These are phyloP conservation scores for Suillus bovinus DNA, from an alignment of 768 basidiomycete genomes.

Conservation along the genomic window DNA sequence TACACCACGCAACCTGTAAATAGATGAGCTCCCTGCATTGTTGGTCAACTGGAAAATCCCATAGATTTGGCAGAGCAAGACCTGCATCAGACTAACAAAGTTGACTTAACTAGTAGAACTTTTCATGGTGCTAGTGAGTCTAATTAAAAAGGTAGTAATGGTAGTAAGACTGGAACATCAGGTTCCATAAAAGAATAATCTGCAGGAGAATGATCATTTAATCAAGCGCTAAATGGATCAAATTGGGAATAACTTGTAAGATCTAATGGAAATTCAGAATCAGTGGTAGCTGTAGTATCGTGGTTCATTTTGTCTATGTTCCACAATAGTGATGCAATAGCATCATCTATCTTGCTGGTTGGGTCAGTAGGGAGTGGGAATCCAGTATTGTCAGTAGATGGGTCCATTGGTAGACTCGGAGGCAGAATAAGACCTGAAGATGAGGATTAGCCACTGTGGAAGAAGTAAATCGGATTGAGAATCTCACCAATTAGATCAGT, in stretches of 20 bases:
- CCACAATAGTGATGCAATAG: background rate
- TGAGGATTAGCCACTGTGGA: no score
- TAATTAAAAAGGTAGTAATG: background rate
- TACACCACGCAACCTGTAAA: constrained; percentile 97
- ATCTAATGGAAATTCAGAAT: background rate
- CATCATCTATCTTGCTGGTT: background rate
- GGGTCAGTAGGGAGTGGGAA: no score
- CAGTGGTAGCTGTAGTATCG: background rate
- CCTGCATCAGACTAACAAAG: constrained; percentile 99
- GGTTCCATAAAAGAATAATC: no score
- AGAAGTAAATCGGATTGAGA: no score
- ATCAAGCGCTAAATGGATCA: background rate
- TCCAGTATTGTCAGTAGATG: no score
- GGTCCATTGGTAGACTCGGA: no score
- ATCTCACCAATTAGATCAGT: no score
- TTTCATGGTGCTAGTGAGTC: no score
- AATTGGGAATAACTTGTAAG: background rate
- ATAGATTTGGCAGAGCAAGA: constrained; percentile 92
- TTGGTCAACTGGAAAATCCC: constrained; percentile 94
- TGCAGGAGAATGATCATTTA: background rate
- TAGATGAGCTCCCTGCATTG: constrained; percentile 89
- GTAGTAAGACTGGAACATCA: background rate
- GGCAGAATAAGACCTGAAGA: no score
- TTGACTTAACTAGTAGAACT: no score
- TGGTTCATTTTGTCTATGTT: background rate